Evolutionary conservation across 78 protist species (phyloP).

Genomic region (Dictyostelium discoideum): dicty_2.7 NC_007088.5:1445001-1445500

Average conservation of each 20-base stretch:
- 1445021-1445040: not conserved
- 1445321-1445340: not conserved
- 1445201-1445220: slow-evolving; percentile 9
- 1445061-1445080: not conserved
- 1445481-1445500: not conserved
- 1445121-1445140: not conserved
- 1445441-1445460: slow-evolving; percentile 8
- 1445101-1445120: not conserved
- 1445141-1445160: not conserved
- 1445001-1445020: not conserved
- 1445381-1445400: not conserved
- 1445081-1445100: not conserved
- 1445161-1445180: not conserved
- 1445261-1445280: too few relatives aligned
- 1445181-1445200: not conserved
- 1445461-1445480: not conserved
- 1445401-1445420: not conserved
- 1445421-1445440: slow-evolving; percentile 9
- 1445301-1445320: too few relatives aligned
- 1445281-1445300: too few relatives aligned
- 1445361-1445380: slow-evolving; percentile 3
- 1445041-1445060: not conserved
- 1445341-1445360: slow-evolving; percentile 5
- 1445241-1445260: not conserved
- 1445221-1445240: not conserved